These are phyloP conservation scores for Heracleum sosnowskyi DNA, from an alignment of 129 eudicot genomes.

Conservation along the genomic window DNA sequence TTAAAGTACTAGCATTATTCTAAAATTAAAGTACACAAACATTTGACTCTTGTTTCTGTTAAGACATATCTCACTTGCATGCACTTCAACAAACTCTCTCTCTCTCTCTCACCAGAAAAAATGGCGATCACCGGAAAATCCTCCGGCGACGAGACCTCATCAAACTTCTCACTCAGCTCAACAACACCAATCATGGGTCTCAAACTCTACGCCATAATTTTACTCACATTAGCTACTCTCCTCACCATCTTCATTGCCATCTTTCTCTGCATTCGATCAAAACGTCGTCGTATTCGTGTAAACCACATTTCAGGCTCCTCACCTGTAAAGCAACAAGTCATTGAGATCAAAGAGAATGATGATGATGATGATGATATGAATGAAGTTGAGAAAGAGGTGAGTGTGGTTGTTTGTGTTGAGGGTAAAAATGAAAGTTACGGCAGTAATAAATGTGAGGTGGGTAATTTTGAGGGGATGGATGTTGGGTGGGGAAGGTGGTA, in stretches of 20 bases:
- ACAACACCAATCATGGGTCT: slow-evolving; percentile 58
- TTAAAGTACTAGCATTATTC: too few relatives aligned
- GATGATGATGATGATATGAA: neutral
- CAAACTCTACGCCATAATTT: slow-evolving; percentile 53
- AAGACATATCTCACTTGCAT: neutral
- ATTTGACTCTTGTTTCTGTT: neutral
- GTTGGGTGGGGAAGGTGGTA: slow-evolving; percentile 85
- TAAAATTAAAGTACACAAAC: neutral
- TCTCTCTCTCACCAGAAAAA: slow-evolving; percentile 20
- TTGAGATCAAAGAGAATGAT: slow-evolving; percentile 11
- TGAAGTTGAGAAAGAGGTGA: slow-evolving; percentile 21
- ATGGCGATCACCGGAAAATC: slow-evolving; percentile 43
- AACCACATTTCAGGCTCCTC: slow-evolving; percentile 43
- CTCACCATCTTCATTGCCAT: slow-evolving; percentile 25
- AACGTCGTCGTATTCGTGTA: slow-evolving; percentile 40
- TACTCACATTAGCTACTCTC: slow-evolving; percentile 28
- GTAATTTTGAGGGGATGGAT: slow-evolving; percentile 48
- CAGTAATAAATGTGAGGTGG: slow-evolving; percentile 40
- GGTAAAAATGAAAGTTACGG: slow-evolving; percentile 39
- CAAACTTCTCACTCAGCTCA: slow-evolving; percentile 22
- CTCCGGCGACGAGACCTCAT: slow-evolving; percentile 15
- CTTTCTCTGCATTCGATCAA: slow-evolving; percentile 39
- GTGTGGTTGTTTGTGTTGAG: slow-evolving; percentile 7
- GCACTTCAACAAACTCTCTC: neutral
- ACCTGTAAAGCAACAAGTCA: slow-evolving; percentile 41